Base-by-base conservation (phyloP, 2,329 filamentous ascomycete genomes). In the Diaporthe citri region DNA sequence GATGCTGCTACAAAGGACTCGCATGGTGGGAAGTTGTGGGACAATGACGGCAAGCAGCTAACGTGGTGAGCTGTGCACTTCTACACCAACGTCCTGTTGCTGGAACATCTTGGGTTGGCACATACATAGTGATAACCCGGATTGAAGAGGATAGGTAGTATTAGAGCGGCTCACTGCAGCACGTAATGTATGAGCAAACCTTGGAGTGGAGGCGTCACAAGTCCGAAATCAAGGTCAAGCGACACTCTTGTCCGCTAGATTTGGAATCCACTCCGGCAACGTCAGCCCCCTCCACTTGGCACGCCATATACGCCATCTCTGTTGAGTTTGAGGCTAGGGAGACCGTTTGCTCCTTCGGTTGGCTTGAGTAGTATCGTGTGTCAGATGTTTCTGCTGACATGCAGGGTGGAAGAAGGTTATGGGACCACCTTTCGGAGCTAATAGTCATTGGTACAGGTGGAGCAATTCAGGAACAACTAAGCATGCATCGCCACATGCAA, bases 1-100 rank as follows among this genome's bases (percentile, higher is more conserved):
- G 74, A 75, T 52, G 48, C 28, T 41, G 69, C 74, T n/a, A 75
- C 69, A 8, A 71, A 67, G 41, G 59, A 52, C 12, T 46, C 43
- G 2, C 41, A 48, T 15, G 62, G 71, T 22, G 72, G 72, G 1
- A 70, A 15, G 60, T 34, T 73, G 20, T 67, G 60, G 72, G 51
- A 73, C 13, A 39, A 52, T 9, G 43, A 51, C 13, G 62, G 62
- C 15, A 67, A 51, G 62, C 46, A 5, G 13, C 31, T 36, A 6
- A 1, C 46, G 2, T 67, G 62, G 62, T 67, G 8, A 51, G 12
- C 9, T 17, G 4, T n/a, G 31, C n/a, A 2, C 2, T 15, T 43
- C 3, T 13, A 31, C 5, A 31, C 5, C 31, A 6, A 46, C 12
- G 0, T 15, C 4, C 5, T 48, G n/a, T 17, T 48, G 2, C 4